Conservation (phyloP, 345 rosid species). For the Pugionium dolabratum region DNA sequence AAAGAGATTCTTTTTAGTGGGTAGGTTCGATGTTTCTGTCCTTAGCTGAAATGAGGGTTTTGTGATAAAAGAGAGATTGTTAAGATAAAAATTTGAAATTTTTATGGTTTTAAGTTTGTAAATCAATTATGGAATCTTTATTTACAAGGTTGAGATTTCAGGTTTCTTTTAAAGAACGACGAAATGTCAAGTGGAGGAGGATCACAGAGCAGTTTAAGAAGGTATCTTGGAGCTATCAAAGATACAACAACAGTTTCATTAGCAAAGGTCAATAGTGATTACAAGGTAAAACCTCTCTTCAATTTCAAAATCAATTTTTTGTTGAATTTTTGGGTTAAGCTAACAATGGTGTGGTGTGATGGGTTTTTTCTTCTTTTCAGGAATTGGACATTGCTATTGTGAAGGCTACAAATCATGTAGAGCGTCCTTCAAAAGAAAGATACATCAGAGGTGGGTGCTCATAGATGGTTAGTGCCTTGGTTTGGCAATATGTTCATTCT, state of each 20-base stretch:
- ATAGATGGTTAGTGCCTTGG: slow-evolving; percentile 27
- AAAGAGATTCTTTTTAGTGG: too few relatives aligned
- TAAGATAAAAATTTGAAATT: too few relatives aligned
- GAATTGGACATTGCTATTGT: slow-evolving; percentile 97
- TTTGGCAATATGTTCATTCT: neutral
- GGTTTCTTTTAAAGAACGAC: slow-evolving; percentile 37
- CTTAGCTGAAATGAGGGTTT: too few relatives aligned
- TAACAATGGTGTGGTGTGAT: neutral
- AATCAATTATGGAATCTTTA: too few relatives aligned
- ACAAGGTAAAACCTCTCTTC: slow-evolving; percentile 57
- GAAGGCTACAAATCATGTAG: slow-evolving; percentile 94
- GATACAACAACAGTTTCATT: slow-evolving; percentile 96
- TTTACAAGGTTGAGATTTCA: neutral
- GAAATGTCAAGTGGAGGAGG: slow-evolving; percentile 57
- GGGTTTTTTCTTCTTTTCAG: slow-evolving; percentile 37
- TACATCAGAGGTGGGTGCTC: slow-evolving; percentile 68
- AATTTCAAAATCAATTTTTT: neutral
- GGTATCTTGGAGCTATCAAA: slow-evolving; percentile 94
- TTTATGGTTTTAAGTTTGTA: too few relatives aligned
- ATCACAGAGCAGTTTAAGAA: slow-evolving; percentile 84
- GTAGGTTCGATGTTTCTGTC: too few relatives aligned
- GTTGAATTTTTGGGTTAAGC: neutral
- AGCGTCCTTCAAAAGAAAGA: slow-evolving; percentile 86
- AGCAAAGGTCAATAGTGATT: slow-evolving; percentile 96
- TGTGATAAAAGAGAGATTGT: too few relatives aligned